A percentile compares a stretch with the other conserved stretches of the same genome.
Evolutionary conservation across 176 grass and related monocot genomes (phyloP).

Genomic region (Panicum miliaceum): DNA sequence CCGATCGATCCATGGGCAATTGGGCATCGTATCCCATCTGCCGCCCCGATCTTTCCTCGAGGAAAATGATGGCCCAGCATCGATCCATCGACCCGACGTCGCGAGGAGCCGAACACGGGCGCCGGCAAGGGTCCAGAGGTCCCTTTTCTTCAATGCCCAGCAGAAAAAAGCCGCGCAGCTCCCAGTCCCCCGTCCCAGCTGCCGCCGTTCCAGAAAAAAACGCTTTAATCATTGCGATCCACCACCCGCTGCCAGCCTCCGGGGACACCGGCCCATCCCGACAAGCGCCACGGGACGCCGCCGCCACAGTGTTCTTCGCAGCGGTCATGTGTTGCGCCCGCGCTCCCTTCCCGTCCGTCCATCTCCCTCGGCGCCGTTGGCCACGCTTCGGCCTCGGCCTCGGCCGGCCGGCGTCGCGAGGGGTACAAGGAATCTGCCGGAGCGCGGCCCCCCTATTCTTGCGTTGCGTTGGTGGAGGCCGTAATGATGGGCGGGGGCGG

Average conservation of each 20-base stretch:
- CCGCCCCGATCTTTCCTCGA: background rate
- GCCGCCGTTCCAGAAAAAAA: slow-evolving; percentile 57
- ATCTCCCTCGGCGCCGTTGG: background rate
- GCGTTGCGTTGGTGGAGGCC: slow-evolving; percentile 62
- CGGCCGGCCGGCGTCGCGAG: background rate
- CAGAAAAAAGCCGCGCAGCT: slow-evolving; percentile 60
- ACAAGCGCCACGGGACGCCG: slow-evolving; percentile 47
- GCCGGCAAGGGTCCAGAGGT: background rate
- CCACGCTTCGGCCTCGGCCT: background rate
- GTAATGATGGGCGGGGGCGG: slow-evolving; percentile 47
- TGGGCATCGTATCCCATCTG: slow-evolving; percentile 34
- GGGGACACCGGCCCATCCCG: slow-evolving; percentile 44
- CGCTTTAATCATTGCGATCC: slow-evolving; percentile 73
- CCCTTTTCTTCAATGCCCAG: slow-evolving; percentile 39
- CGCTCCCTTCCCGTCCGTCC: background rate
- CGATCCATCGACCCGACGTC: background rate
- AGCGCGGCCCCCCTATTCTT: slow-evolving; percentile 32
- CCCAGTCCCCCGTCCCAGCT: slow-evolving; percentile 48
- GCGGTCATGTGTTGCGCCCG: slow-evolving; percentile 34
- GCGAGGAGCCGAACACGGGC: background rate
- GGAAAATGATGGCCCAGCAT: slow-evolving; percentile 38
- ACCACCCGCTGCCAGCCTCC: slow-evolving; percentile 51
- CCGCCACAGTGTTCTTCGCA: slow-evolving; percentile 20
- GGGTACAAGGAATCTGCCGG: slow-evolving; percentile 55
- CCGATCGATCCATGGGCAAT: slow-evolving; percentile 18